Base-by-base conservation (phyloP, 2,329 filamentous ascomycete species). In the Pestalotiopsis sp. region DNA sequence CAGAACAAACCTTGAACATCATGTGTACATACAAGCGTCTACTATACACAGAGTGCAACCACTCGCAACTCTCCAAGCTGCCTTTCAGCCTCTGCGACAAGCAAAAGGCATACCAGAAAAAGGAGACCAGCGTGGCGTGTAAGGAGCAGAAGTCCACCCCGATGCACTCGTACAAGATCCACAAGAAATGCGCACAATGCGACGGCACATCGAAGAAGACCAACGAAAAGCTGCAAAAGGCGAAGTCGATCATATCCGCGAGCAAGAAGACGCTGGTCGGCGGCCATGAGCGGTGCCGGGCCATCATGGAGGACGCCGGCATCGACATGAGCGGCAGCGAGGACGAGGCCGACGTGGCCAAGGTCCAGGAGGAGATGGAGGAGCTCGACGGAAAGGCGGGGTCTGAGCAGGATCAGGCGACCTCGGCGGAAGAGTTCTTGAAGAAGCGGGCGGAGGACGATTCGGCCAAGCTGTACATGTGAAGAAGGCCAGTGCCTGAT, bases 1-100 rank as follows among this genome's bases (percentile, higher is more conserved):
- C 45, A 13, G 2, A 14, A n/a, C 7, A 39, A 63, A 25, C 17
- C n/a, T 20, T 31, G 14, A 41, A 23, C 38, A 70, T 7, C 23
- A 78, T 78, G 77, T 78, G 77, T 61, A 66, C 39, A 17, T 73
- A 75, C 72, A 68, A 61, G 36, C 71, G 73, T n/a, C 73, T 73
- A 57, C 69, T 70, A 1, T 66, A 75, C 39, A 75, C 69, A 67
- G 4, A 25, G 12, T 78, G 77, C 70, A 77, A 77, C 71, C 76
- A 78, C 70, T 36, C 69, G 2, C 68, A 69, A 5, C 39, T 70
- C 36, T 68, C 68, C 4, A 17, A 60, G 1, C 36, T 66, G 38
- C 72, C 72, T 2, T 13, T 72, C 23, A 45, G 45, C 6, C 4
- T 45, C 11, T 78, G 77, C 58, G 9, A 66, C 9, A 14, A 13